Evolutionary conservation across 169 alveolate genomes (phyloP).

Genomic region (Theileria equi): DNA sequence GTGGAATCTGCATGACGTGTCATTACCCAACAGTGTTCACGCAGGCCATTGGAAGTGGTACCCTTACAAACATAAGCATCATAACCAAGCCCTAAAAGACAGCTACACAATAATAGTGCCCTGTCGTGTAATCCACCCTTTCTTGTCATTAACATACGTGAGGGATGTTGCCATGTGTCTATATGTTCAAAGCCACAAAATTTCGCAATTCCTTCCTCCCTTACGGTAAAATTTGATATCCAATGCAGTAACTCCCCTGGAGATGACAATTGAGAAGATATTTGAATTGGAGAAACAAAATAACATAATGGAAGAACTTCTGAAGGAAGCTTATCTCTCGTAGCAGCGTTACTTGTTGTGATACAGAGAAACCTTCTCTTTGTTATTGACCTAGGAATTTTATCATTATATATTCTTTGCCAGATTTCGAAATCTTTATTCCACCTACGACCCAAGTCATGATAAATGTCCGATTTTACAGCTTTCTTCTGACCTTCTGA

Average conservation of each 20-base stretch:
- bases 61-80: slow-evolving; percentile 67
- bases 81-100: slow-evolving; percentile 57
- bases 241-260: slow-evolving; percentile 64
- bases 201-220: slow-evolving; percentile 27
- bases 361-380: slow-evolving; percentile 45
- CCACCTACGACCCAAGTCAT: slow-evolving; percentile 70
- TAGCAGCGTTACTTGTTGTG: slow-evolving; percentile 10
- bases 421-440: slow-evolving; percentile 74
- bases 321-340: slow-evolving; percentile 18
- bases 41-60: slow-evolving; percentile 25
- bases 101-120: slow-evolving; percentile 55
- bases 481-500: slow-evolving; percentile 55
- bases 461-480: slow-evolving; percentile 59
- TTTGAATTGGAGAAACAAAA: slow-evolving; percentile 48
- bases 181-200: slow-evolving; percentile 20
- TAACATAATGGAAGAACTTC: slow-evolving; percentile 41
- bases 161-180: slow-evolving; percentile 55
- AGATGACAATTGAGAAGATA: slow-evolving; percentile 38
- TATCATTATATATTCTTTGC: slow-evolving; percentile 73
- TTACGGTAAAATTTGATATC: slow-evolving; percentile 52
- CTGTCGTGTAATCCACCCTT: slow-evolving; percentile 64
- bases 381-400: slow-evolving; percentile 75
- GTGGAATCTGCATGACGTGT: slow-evolving; percentile 58
- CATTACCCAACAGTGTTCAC: slow-evolving; percentile 65
- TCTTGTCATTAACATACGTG: slow-evolving; percentile 45